Evolutionary conservation across 1,284 basidiomycete genomes (phyloP).

Genomic region (Inonotus hispidus): DNA sequence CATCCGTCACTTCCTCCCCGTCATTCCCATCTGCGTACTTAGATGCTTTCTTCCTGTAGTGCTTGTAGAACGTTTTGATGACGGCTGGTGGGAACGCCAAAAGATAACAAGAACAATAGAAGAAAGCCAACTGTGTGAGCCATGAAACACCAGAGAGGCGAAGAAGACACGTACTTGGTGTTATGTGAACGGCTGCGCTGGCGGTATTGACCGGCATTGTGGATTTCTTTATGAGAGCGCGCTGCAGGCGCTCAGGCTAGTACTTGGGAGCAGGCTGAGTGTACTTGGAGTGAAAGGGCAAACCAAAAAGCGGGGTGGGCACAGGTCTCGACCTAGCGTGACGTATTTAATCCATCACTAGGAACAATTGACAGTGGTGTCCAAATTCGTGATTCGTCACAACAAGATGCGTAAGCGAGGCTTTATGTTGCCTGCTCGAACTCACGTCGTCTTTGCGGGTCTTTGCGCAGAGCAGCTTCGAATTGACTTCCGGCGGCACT

Average conservation of each 20-base stretch:
- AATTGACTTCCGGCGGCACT: too few species aligned
- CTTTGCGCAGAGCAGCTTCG: too few species aligned
- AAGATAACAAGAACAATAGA: too few species aligned
- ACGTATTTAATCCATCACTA: neutral
- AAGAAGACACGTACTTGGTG: conserved; percentile 35
- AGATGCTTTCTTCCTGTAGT: conserved; percentile 43
- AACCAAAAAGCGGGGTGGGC: too few species aligned
- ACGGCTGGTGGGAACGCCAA: conserved; percentile 29
- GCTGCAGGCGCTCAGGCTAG: too few species aligned
- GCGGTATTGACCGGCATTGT: conserved; percentile 47
- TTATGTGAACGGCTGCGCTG: conserved; percentile 48
- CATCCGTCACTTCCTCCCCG: conserved; percentile 44
- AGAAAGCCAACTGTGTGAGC: neutral
- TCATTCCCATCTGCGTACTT: conserved; percentile 34
- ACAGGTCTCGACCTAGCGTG: neutral
- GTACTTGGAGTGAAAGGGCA: neutral
- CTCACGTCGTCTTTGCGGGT: too few species aligned
- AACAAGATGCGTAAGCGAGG: too few species aligned
- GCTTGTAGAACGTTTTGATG: conserved; percentile 57
- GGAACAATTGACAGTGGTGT: neutral
- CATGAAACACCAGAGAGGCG: conserved; percentile 18
- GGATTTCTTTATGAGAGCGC: neutral
- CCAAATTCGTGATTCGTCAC: neutral
- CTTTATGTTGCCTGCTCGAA: too few species aligned
- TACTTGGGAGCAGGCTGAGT: too few species aligned